phyloP scores from a whole-genome alignment of 352 stramenopile species.

The Aphanomyces stellatus region DNA sequence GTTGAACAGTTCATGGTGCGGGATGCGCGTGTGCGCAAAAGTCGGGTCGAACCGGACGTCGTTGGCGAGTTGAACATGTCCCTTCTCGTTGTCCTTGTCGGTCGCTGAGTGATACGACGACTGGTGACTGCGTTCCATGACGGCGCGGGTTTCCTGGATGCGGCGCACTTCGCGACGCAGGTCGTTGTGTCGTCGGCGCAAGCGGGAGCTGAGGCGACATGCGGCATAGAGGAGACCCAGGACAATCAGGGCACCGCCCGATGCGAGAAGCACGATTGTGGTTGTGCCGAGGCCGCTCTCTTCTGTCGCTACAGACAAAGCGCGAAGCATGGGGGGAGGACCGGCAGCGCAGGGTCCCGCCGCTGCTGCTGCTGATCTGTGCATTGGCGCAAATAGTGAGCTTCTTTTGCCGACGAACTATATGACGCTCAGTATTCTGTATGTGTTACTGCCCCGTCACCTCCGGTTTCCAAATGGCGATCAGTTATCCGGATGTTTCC shows the following conservation, averaged over 20 bases:
- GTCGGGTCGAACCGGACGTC: constrained; percentile 11
- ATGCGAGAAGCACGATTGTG: background rate
- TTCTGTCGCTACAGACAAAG: too few species aligned
- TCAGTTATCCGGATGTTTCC: too few species aligned
- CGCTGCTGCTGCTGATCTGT: too few species aligned
- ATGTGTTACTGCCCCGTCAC: too few species aligned
- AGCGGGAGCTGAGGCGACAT: background rate
- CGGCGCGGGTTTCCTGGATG: constrained; percentile 1
- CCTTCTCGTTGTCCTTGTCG: background rate
- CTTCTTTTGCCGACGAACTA: too few species aligned
- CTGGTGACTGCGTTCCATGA: constrained; percentile 11
- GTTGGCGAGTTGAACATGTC: constrained; percentile 11
- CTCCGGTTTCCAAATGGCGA: too few species aligned
- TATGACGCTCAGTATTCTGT: too few species aligned
- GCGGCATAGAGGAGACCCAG: background rate
- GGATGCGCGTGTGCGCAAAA: constrained; percentile 12
- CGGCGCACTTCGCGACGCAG: constrained; percentile 4
- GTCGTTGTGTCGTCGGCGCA: background rate
- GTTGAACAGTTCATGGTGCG: constrained; percentile 15
- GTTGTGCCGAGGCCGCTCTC: background rate
- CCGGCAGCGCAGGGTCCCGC: too few species aligned
- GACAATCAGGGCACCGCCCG: background rate
- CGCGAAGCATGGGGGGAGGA: too few species aligned
- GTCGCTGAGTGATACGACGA: background rate
- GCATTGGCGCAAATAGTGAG: too few species aligned